Conservation (phyloP, 768 basidiomycete species). For the Dacryopinax spathularia region DNA sequence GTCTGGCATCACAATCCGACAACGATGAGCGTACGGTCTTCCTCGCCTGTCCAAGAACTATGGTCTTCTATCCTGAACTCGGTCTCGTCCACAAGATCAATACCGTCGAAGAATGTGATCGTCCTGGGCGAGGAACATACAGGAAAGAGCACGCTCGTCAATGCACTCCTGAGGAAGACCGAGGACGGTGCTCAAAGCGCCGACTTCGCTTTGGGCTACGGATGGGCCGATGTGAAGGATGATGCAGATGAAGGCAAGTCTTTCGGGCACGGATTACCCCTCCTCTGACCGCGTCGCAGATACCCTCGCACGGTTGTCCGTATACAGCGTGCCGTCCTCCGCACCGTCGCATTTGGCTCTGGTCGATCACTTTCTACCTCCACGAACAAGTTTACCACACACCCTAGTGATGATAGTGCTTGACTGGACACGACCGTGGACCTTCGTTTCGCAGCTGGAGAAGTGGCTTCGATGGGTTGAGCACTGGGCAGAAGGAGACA, state of each 20-base stretch:
- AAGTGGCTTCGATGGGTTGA: constrained; percentile 82
- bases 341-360: constrained; percentile 55
- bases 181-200: constrained; percentile 29
- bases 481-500: constrained; percentile 57
- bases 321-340: constrained; percentile 80
- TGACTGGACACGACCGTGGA: constrained; percentile 93
- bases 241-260: constrained; percentile 83
- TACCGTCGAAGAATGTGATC: constrained; percentile 76
- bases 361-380: constrained; percentile 65
- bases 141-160: constrained; percentile 62
- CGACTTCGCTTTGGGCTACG: constrained; percentile 83
- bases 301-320: constrained; percentile 72
- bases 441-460: constrained; percentile 72
- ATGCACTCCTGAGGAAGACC: constrained; percentile 57
- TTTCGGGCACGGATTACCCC: background rate
- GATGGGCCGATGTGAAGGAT: constrained; percentile 79
- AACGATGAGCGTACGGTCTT: constrained; percentile 7
- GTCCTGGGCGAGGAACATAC: constrained; percentile 65
- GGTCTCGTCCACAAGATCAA: constrained; percentile 64
- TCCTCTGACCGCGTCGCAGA: constrained; percentile 33
- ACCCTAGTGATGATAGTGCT: constrained; percentile 71
- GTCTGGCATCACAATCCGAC: background rate
- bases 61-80: constrained; percentile 90
- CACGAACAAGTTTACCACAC: constrained; percentile 48
- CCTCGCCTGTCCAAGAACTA: constrained; percentile 39